phyloP scores from a whole-genome alignment of 2,329 filamentous ascomycete genomes.

The Colletotrichum limetticola region DNA sequence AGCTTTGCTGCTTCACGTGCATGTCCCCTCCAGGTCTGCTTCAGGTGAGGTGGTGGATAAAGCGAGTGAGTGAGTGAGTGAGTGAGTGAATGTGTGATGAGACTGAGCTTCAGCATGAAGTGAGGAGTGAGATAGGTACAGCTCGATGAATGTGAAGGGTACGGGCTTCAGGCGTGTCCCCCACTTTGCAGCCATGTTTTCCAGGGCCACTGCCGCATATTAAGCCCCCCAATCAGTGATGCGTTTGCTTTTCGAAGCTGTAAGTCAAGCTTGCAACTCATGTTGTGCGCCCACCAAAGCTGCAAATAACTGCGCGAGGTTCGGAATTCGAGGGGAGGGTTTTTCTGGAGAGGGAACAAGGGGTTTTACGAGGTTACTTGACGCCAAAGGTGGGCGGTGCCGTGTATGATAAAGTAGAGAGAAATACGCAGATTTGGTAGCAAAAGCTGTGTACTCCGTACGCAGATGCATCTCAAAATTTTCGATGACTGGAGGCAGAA shows the following conservation, averaged over 20 bases:
- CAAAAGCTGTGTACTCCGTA: slow-evolving; percentile 7
- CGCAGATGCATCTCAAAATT: slow-evolving; percentile 31
- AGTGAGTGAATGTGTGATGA: neutral
- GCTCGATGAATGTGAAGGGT: neutral
- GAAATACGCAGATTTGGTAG: slow-evolving; percentile 1
- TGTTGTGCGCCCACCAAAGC: slow-evolving; percentile 25
- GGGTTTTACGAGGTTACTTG: slow-evolving; percentile 14
- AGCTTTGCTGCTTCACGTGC: slow-evolving; percentile 27
- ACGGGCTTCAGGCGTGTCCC: neutral
- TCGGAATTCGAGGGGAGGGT: neutral
- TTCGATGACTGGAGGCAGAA: slow-evolving; percentile 24
- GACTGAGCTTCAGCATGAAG: neutral
- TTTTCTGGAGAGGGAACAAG: neutral
- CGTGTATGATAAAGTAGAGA: neutral
- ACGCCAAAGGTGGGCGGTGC: neutral
- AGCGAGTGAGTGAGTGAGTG: neutral
- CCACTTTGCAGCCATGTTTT: slow-evolving; percentile 16
- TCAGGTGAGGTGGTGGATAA: neutral
- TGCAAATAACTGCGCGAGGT: neutral
- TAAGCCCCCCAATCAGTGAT: slow-evolving; percentile 23
- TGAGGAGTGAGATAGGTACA: neutral
- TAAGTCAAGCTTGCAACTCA: slow-evolving; percentile 7
- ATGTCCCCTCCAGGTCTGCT: neutral
- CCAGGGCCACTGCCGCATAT: slow-evolving; percentile 1
- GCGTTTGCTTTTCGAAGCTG: neutral